phyloP scores from a whole-genome alignment of 73 alveolate species.

The Stentor coeruleus region DNA sequence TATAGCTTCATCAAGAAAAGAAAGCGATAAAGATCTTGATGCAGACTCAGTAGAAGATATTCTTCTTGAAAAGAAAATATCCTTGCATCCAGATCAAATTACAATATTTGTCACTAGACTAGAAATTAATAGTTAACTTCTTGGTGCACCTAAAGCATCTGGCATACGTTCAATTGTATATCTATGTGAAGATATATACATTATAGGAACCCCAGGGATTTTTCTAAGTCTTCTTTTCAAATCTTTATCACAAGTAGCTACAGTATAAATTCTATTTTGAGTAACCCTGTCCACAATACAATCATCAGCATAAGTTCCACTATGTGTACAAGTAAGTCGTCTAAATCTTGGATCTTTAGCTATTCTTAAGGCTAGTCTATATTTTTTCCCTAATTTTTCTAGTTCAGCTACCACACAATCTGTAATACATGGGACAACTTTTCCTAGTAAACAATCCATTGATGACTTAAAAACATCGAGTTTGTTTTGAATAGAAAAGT shows the following conservation, averaged over 20 bases:
- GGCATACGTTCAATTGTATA: slow-evolving; percentile 94
- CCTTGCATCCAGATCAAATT: too few species aligned
- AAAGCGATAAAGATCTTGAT: too few species aligned
- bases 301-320: slow-evolving; percentile 99
- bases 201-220: slow-evolving; percentile 99
- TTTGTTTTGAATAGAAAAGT: slow-evolving; percentile 97
- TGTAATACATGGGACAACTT: slow-evolving; percentile 96
- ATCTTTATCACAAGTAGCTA: slow-evolving; percentile 99
- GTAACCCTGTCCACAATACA: slow-evolving; percentile 91
- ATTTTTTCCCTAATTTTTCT: slow-evolving; percentile 96
- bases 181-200: slow-evolving; percentile 96
- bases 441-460: slow-evolving; percentile 98
- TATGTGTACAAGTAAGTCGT: slow-evolving; percentile 95
- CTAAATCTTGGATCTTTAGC: slow-evolving; percentile 89
- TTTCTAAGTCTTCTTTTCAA: slow-evolving; percentile 93
- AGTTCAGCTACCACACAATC: slow-evolving; percentile 99
- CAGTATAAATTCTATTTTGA: slow-evolving; percentile 92
- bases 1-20: too few species aligned
- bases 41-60: too few species aligned
- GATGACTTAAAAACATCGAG: slow-evolving; percentile 93
- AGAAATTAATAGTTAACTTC: slow-evolving; percentile 29
- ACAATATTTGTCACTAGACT: too few species aligned
- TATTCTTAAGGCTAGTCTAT: slow-evolving; percentile 89
- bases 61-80: too few species aligned
- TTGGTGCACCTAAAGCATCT: slow-evolving; percentile 81